Conservation (phyloP, 345 rosid genomes). For the Eucalyptus globulus region DNA sequence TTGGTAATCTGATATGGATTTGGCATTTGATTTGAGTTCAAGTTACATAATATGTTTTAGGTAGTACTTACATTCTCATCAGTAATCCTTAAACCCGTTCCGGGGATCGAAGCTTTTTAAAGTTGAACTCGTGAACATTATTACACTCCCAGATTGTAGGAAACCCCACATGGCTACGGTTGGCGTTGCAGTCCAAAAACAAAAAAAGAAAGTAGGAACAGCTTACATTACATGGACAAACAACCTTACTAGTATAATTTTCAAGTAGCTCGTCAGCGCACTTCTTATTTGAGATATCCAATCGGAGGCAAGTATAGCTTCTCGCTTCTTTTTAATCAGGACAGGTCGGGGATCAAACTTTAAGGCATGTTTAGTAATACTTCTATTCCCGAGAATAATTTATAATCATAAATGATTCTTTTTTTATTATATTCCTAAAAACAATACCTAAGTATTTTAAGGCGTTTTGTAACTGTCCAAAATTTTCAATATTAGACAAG, state of each 20-base stretch:
- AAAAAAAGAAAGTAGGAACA: background rate
- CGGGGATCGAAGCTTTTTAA: background rate
- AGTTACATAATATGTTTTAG: background rate
- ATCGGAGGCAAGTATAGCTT: background rate
- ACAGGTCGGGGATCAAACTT: too few species aligned
- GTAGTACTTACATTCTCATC: background rate
- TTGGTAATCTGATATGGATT: background rate
- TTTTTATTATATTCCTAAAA: accelerated
- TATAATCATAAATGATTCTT: accelerated
- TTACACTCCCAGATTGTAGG: background rate
- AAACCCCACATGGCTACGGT: background rate
- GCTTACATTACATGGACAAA: background rate
- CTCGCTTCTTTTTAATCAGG: background rate
- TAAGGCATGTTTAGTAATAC: accelerated
- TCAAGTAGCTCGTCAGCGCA: background rate
- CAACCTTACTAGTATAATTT: background rate
- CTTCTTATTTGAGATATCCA: background rate
- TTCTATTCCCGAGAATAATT: accelerated
- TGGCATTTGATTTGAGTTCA: background rate
- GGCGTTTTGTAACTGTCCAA: too few species aligned
- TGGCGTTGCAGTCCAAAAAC: background rate
- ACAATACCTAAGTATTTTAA: too few species aligned
- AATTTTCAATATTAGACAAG: too few species aligned
- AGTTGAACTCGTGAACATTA: background rate
- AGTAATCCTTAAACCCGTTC: background rate